Percentiles rank a stretch among this genome's conserved stretches.
Evolutionary conservation across 108 stramenopile genomes (phyloP).

Genomic region (Cyclotella atomus): DNA sequence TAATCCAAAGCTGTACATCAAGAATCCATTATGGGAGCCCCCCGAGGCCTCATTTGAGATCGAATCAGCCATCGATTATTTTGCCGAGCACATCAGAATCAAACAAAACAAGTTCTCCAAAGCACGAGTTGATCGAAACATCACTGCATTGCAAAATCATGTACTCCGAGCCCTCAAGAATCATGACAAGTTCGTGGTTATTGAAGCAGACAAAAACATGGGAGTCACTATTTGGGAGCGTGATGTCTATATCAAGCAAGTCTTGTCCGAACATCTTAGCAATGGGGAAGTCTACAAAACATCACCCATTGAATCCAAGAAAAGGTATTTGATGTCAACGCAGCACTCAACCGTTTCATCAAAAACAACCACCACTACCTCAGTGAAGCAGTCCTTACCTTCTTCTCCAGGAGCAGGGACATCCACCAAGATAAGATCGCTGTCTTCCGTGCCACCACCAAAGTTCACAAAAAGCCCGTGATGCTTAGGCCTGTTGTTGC

Average conservation of each 20-base stretch:
- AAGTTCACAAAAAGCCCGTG: constrained; percentile 14
- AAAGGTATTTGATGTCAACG: not conserved
- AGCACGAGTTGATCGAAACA: not conserved
- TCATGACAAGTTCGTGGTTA: not conserved
- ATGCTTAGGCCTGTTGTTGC: constrained; percentile 4
- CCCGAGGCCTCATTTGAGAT: not conserved
- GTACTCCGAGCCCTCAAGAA: not conserved
- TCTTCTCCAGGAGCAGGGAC: not conserved
- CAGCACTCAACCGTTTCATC: not conserved
- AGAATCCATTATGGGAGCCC: not conserved
- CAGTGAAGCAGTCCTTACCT: not conserved
- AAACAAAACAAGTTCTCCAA: not conserved
- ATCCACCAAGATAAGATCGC: not conserved
- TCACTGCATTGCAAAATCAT: not conserved
- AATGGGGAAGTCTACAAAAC: constrained; percentile 7
- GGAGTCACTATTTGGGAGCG: not conserved
- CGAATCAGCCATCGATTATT: not conserved
- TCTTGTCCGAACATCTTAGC: not conserved
- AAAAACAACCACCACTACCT: not conserved
- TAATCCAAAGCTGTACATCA: not conserved
- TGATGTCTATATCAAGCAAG: not conserved
- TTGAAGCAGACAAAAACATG: constrained; percentile 11
- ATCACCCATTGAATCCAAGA: not conserved
- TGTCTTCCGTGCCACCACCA: not conserved
- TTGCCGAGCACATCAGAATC: not conserved